These are phyloP conservation scores for Arabidopsis suecica DNA, from an alignment of 345 rosid species.

Conservation along the genomic window DNA sequence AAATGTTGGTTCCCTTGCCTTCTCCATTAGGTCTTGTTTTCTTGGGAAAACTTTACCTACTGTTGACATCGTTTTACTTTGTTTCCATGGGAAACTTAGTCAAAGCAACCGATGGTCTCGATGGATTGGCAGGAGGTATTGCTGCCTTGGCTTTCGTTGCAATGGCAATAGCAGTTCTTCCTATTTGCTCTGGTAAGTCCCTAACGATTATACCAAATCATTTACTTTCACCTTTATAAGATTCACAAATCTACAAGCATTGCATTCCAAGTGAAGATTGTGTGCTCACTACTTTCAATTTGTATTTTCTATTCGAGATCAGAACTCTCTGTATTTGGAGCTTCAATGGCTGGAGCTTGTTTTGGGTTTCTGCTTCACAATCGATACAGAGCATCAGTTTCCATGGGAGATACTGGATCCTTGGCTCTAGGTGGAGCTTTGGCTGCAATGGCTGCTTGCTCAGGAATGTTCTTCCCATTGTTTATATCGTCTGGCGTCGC, in stretches of 20 bases:
- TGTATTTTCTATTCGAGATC: slow-evolving; percentile 19
- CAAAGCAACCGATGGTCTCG: slow-evolving; percentile 77
- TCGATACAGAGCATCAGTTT: slow-evolving; percentile 78
- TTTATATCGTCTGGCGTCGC: slow-evolving; percentile 81
- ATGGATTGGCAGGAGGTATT: slow-evolving; percentile 88
- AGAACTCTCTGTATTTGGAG: slow-evolving; percentile 90
- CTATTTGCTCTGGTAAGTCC: slow-evolving; percentile 83
- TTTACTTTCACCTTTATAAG: background rate
- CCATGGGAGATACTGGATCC: slow-evolving; percentile 87
- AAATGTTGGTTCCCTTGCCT: slow-evolving; percentile 82
- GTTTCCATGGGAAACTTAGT: slow-evolving; percentile 87
- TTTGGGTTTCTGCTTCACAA: slow-evolving; percentile 90
- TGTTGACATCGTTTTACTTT: slow-evolving; percentile 78
- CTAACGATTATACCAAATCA: no score
- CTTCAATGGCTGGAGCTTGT: slow-evolving; percentile 97
- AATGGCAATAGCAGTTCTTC: slow-evolving; percentile 90
- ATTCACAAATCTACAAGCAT: background rate
- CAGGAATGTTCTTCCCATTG: slow-evolving; percentile 93
- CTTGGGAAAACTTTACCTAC: slow-evolving; percentile 70
- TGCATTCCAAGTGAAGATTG: slow-evolving; percentile 4
- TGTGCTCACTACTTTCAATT: background rate
- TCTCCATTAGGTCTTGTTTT: slow-evolving; percentile 79
- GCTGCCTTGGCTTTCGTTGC: slow-evolving; percentile 85
- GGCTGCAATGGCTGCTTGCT: slow-evolving; percentile 95
- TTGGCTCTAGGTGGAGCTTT: slow-evolving; percentile 90